Conservation (phyloP, 1,284 basidiomycete genomes). For the Heimioporus retisporus region DNA sequence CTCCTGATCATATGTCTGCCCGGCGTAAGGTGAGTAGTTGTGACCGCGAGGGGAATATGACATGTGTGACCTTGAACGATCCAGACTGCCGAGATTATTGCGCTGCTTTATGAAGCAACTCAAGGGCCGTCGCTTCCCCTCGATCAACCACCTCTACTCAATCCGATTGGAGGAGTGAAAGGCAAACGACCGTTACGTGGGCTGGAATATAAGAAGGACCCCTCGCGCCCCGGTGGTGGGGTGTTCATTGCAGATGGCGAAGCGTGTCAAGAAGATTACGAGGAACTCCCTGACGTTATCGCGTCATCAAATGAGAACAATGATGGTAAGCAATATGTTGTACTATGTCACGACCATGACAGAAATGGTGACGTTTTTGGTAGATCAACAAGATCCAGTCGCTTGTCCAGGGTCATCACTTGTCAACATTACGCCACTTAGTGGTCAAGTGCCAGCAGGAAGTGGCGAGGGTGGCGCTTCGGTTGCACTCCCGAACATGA, state of each 20-base stretch:
- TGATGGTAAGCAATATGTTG: conserved; percentile 58
- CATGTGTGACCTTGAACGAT: conserved; percentile 25
- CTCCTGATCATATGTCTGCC: conserved; percentile 92
- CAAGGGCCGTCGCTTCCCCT: conserved; percentile 72
- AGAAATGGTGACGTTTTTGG: conserved; percentile 34
- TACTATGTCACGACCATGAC: conserved; percentile 33
- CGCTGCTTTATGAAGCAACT: conserved; percentile 92
- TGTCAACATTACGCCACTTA: conserved; percentile 67
- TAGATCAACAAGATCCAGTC: conserved; percentile 34
- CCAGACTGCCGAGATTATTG: conserved; percentile 93
- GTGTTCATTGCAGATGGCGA: conserved; percentile 80
- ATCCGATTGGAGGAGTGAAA: conserved; percentile 80
- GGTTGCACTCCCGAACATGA: conserved; percentile 61
- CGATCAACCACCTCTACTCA: conserved; percentile 68
- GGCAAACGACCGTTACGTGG: conserved; percentile 63
- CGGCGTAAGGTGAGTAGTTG: conserved; percentile 77
- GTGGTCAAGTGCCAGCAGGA: conserved; percentile 28
- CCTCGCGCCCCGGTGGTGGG: conserved; percentile 84
- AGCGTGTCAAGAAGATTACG: conserved; percentile 57
- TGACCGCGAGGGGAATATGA: conserved; percentile 25
- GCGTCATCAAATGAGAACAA: conserved; percentile 56
- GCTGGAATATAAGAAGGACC: conserved; percentile 80
- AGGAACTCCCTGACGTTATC: conserved; percentile 74
- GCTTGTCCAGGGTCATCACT: conserved; percentile 45
- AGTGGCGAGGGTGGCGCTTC: conserved; percentile 28